Evolutionary conservation across 1,139 yeast genomes (phyloP).

Genomic region (Candida gigantensis): DNA sequence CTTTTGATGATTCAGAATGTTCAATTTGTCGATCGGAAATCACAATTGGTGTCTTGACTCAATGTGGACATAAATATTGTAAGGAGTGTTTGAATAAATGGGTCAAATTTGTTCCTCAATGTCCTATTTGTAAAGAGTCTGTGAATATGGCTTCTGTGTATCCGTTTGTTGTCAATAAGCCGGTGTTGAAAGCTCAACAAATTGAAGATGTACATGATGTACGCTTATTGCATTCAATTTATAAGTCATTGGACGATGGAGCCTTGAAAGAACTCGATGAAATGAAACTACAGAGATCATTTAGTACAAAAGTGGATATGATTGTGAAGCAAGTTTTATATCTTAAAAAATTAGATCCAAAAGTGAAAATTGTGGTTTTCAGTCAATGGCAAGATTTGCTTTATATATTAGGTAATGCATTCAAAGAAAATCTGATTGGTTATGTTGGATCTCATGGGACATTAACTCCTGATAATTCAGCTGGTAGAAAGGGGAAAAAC

Average conservation of each 20-base stretch:
- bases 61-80: constrained; percentile 91
- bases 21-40: constrained; percentile 75
- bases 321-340: constrained; percentile 72
- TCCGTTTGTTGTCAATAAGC: constrained; percentile 54
- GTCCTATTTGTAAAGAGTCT: constrained; percentile 76
- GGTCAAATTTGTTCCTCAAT: constrained; percentile 54
- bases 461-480: constrained; percentile 26
- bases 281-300: constrained; percentile 47
- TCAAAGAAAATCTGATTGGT: constrained; percentile 57
- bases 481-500: not conserved
- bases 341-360: constrained; percentile 57
- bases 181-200: constrained; percentile 49
- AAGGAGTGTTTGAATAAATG: constrained; percentile 74
- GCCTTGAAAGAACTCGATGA: constrained; percentile 47
- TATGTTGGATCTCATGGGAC: constrained; percentile 48
- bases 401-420: constrained; percentile 65
- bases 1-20: constrained; percentile 43
- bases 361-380: constrained; percentile 78
- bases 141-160: constrained; percentile 52
- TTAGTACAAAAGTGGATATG: constrained; percentile 84
- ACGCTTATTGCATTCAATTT: constrained; percentile 44
- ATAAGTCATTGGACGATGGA: constrained; percentile 46
- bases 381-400: constrained; percentile 87
- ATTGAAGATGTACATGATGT: constrained; percentile 32
- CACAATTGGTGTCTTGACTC: constrained; percentile 72